A percentile compares a stretch with the other conserved stretches of the same genome.
These are phyloP conservation scores for Phytophthora litchii DNA, from an alignment of 352 stramenopile species.

Conservation along the genomic window DNA sequence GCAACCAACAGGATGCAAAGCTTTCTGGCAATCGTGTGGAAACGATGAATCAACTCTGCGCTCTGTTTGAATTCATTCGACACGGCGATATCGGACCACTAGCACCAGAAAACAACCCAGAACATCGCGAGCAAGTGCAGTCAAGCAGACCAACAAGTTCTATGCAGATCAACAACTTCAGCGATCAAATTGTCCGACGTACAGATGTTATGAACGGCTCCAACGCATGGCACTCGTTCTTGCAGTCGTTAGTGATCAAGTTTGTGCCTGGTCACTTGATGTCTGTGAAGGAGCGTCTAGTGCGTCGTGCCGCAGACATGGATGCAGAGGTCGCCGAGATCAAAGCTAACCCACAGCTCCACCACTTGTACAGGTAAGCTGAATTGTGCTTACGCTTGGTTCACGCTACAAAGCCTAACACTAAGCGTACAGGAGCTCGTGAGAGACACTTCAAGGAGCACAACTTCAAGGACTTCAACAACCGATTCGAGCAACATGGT, in stretches of 20 bases:
- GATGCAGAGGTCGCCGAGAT: constrained; percentile 53
- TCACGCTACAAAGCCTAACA: too few relatives aligned
- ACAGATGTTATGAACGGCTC: constrained; percentile 46
- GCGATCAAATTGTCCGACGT: constrained; percentile 29
- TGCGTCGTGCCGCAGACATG: constrained; percentile 54
- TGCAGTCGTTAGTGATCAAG: constrained; percentile 67
- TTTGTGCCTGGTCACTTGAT: constrained; percentile 73
- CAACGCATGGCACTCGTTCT: constrained; percentile 61
- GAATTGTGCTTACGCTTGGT: background rate
- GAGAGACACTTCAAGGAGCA: background rate
- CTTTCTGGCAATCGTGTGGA: constrained; percentile 9
- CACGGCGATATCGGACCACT: constrained; percentile 51
- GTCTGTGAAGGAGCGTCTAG: constrained; percentile 64
- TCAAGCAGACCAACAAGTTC: constrained; percentile 7
- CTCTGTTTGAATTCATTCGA: constrained; percentile 79
- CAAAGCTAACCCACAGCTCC: constrained; percentile 65
- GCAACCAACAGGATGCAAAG: constrained; percentile 21
- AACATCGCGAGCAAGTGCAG: constrained; percentile 28
- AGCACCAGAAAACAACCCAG: constrained; percentile 59
- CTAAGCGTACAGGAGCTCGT: background rate
- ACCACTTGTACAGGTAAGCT: constrained; percentile 69
- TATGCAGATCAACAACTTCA: constrained; percentile 5
- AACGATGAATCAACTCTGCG: constrained; percentile 67
- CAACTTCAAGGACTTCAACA: background rate
- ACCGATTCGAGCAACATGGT: too few relatives aligned